These are phyloP conservation scores for Camillea tinctor DNA, from an alignment of 2,329 filamentous ascomycete species.

Conservation along the genomic window DNA sequence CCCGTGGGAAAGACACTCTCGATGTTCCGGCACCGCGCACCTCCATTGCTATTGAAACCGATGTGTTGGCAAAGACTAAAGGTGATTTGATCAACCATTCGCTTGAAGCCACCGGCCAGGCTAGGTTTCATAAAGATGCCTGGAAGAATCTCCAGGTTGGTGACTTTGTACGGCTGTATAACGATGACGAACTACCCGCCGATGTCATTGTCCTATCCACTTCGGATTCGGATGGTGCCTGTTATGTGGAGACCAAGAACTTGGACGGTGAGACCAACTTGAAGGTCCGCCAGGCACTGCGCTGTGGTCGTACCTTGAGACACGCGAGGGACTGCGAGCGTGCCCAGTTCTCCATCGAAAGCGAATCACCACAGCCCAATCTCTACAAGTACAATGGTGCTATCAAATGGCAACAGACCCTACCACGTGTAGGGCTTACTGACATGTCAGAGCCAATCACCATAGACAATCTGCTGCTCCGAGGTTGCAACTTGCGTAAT, in stretches of 20 bases:
- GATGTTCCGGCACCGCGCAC: constrained; percentile 3
- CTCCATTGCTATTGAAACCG: constrained; percentile 30
- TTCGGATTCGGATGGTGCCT: constrained; percentile 89
- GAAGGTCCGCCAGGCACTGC: constrained; percentile 88
- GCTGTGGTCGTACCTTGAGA: constrained; percentile 77
- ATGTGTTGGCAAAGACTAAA: constrained; percentile 46
- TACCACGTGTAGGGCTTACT: constrained; percentile 60
- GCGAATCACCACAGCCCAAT: constrained; percentile 88
- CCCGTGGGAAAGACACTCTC: constrained; percentile 31
- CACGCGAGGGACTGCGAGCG: constrained; percentile 92
- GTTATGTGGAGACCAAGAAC: constrained; percentile 98
- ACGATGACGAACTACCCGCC: constrained; percentile 91
- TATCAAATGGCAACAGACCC: constrained; percentile 78
- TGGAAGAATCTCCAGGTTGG: constrained; percentile 97
- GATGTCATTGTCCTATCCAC: constrained; percentile 91
- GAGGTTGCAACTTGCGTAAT: constrained; percentile 90
- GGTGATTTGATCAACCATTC: constrained; percentile 70
- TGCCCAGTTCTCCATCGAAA: constrained; percentile 83
- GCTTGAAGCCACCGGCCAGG: constrained; percentile 63
- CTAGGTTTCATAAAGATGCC: constrained; percentile 85
- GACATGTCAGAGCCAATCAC: constrained; percentile 90
- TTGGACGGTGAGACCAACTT: constrained; percentile 96
- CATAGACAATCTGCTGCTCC: constrained; percentile 92
- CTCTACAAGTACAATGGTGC: constrained; percentile 93
- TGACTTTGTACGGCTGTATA: constrained; percentile 95